phyloP scores from a whole-genome alignment of 2,329 filamentous ascomycete species.

The Alternaria postmessia region DNA sequence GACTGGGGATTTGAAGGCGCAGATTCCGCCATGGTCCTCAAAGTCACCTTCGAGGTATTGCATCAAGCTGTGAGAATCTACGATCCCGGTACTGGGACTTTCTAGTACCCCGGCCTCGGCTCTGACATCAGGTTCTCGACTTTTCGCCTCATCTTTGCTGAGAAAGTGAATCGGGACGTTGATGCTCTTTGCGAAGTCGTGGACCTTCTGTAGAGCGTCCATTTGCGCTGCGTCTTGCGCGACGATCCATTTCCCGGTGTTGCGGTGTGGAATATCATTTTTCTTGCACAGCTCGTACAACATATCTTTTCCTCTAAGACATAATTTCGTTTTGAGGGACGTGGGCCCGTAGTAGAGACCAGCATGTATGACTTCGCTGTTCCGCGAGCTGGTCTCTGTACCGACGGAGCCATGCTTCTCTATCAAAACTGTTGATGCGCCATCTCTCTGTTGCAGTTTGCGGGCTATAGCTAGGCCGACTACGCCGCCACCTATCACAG shows the following conservation, averaged over 20 bases:
- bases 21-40: conserved; percentile 76
- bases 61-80: conserved; percentile 90
- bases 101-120: conserved; percentile 80
- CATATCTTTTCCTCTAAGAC: conserved; percentile 76
- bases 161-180: conserved; percentile 79
- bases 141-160: conserved; percentile 65
- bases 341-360: conserved; percentile 85
- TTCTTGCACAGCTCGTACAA: conserved; percentile 80
- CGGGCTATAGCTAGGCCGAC: conserved; percentile 83
- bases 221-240: conserved; percentile 80
- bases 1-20: conserved; percentile 75
- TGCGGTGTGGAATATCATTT: conserved; percentile 73
- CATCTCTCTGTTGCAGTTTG: conserved; percentile 68
- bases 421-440: conserved; percentile 75
- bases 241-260: conserved; percentile 93
- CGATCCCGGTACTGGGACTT: conserved; percentile 84
- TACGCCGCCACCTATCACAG: conserved; percentile 73
- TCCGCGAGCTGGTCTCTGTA: conserved; percentile 87
- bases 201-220: conserved; percentile 65
- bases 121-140: conserved; percentile 76
- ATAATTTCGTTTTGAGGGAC: conserved; percentile 84
- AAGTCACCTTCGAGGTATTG: conserved; percentile 77
- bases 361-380: conserved; percentile 96
- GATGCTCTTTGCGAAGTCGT: conserved; percentile 62
- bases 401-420: conserved; percentile 80